Base-by-base conservation (phyloP, 345 rosid genomes). In the Arabis hirsuta region DNA sequence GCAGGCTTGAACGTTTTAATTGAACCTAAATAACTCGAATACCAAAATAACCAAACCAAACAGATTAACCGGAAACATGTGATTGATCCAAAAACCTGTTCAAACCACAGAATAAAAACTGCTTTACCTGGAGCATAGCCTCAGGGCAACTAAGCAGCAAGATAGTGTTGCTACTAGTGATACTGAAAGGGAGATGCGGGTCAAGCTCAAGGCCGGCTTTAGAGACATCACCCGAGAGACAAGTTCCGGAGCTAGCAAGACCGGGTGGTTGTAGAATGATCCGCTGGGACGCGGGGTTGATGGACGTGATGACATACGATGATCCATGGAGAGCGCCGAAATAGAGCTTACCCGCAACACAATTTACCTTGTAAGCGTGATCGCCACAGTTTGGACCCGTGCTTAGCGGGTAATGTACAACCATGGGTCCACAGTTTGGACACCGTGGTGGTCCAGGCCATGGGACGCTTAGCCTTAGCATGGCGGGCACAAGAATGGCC, bases 101-200 rank as follows among this genome's bases (percentile, higher is more conserved):
- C 6, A 12, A 41, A 61, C 53, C 13, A 48, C 8, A 3, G 11
- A 50, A n/a, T 20, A 46, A 22, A 22, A 22, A 24, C 10, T 32
- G n/a, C 2, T 13, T 55, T 31, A 74, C 78, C 59, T 74, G 74
- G 14, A 71, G 66, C 76, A 84, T 45, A 55, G 76, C 61, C 32
- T 58, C 73, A 36, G 82, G 77, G 51, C 85, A 88, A 63, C 85
- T 84, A 50, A 86, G 79, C 0, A 81, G 55, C 74, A 88, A 6
- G 59, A 88, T 48, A 22, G 89, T 84, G 79, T 86, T 86, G 62
- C 84, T 72, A 10, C 12, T 66, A 12, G 85, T 82, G 75, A 84
- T 58, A 62, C 73, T 84, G 62, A 88, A 88, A 44, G 88, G 89
- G 39, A 78, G 83, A 31, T 16, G 82, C 0, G 69, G 74, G 16